phyloP scores from a whole-genome alignment of 2,329 filamentous ascomycete genomes.

The Nothophaeocryptopus gaeumannii region DNA sequence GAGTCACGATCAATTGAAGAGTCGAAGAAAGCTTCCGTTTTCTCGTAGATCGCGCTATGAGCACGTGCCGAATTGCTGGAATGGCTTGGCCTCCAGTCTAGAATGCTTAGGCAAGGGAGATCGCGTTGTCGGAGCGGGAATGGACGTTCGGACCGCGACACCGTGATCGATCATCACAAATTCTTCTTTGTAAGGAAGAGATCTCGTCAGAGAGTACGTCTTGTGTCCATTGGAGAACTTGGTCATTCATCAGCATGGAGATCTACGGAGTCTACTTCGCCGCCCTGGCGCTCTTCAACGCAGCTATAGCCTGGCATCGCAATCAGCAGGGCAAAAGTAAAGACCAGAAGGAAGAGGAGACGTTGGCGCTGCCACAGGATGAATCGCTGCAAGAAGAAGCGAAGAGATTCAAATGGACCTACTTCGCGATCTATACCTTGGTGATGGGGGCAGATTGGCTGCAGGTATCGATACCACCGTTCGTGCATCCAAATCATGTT shows the following conservation, averaged over 20 bases:
- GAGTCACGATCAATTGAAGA: too few species aligned
- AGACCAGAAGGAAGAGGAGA: conserved; percentile 14
- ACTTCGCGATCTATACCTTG: conserved; percentile 46
- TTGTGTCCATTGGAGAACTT: too few species aligned
- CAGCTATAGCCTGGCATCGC: conserved; percentile 19
- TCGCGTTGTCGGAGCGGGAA: too few species aligned
- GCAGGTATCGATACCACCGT: conserved; percentile 33
- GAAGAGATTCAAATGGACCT: conserved; percentile 40
- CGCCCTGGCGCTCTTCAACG: conserved; percentile 22
- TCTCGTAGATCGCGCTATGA: too few species aligned
- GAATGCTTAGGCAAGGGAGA: too few species aligned
- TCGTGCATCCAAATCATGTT: neutral
- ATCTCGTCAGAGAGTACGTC: too few species aligned
- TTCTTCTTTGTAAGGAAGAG: too few species aligned
- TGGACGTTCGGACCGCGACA: too few species aligned
- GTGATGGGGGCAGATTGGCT: conserved; percentile 49
- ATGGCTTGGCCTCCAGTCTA: too few species aligned
- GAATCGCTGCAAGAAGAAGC: conserved; percentile 31
- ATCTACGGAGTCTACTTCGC: conserved; percentile 27
- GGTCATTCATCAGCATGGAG: conserved; percentile 14
- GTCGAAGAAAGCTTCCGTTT: too few species aligned
- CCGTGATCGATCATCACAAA: too few species aligned
- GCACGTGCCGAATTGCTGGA: too few species aligned
- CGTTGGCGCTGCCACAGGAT: conserved; percentile 10
- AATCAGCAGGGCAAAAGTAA: conserved; percentile 8